Percentiles rank a stretch among this genome's conserved stretches.
Conservation (phyloP, 2,329 filamentous ascomycete species). For the Fonsecaea pugnacius region DNA sequence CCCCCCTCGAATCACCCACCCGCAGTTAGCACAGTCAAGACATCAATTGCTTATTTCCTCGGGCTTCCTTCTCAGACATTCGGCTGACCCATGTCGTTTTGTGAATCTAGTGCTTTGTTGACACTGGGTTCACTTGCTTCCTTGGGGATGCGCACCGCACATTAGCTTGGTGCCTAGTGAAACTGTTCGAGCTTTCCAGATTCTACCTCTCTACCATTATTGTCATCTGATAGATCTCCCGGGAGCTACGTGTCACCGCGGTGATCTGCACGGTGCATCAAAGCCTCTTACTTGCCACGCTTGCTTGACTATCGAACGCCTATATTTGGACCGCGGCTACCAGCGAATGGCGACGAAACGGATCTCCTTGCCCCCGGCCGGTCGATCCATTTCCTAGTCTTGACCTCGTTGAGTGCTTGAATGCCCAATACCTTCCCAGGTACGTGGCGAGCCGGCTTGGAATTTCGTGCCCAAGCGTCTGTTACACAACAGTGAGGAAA, state of each 20-base stretch:
- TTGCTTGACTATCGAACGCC: background rate
- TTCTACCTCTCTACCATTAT: background rate
- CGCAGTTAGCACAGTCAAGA: background rate
- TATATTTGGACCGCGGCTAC: constrained; percentile 14
- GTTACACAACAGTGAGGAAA: no score
- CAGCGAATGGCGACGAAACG: background rate
- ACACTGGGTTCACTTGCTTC: background rate
- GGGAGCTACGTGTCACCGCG: constrained; percentile 7
- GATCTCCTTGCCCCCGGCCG: constrained; percentile 3
- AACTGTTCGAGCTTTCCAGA: constrained; percentile 8
- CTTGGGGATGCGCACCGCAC: background rate
- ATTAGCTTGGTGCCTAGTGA: constrained; percentile 11
- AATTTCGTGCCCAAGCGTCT: no score
- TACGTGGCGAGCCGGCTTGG: no score
- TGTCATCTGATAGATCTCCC: background rate
- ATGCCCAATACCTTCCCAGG: background rate
- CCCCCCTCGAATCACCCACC: background rate
- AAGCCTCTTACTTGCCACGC: background rate
- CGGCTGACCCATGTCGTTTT: constrained; percentile 2
- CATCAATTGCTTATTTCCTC: constrained; percentile 20
- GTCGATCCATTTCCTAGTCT: background rate
- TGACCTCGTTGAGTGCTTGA: background rate
- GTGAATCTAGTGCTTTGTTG: constrained; percentile 14
- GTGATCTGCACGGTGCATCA: constrained; percentile 7
- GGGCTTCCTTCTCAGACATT: constrained; percentile 16